These are phyloP conservation scores for Rosellinia necatrix DNA, from an alignment of 2,329 filamentous ascomycete genomes.

Conservation along the genomic window DNA sequence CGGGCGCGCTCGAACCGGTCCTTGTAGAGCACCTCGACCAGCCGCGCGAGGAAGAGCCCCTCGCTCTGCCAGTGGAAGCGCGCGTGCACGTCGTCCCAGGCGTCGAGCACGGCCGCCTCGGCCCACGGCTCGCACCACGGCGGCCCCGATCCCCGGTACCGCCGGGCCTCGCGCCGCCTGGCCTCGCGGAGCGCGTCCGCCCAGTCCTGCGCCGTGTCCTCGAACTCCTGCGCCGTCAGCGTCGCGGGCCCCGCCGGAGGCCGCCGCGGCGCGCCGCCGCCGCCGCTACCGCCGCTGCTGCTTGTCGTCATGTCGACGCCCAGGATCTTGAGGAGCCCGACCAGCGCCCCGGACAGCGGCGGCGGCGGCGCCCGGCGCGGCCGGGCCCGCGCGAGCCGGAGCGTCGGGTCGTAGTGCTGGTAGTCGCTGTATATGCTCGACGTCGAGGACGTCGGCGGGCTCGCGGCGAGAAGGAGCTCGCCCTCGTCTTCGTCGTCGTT, in stretches of 20 bases:
- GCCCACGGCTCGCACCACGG: background rate
- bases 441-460: too few relatives aligned
- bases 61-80: constrained; percentile 14
- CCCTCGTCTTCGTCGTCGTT: background rate
- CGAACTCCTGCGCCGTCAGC: background rate
- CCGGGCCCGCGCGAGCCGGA: too few relatives aligned
- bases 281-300: too few relatives aligned
- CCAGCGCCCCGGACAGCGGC: too few relatives aligned
- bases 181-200: fast-evolving
- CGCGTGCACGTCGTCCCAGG: background rate
- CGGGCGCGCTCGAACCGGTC: background rate
- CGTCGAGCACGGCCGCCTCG: background rate
- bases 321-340: too few relatives aligned
- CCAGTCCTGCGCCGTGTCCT: background rate
- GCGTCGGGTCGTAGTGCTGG: too few relatives aligned
- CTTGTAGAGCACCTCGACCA: constrained; percentile 1
- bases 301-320: too few relatives aligned
- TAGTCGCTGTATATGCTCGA: too few relatives aligned
- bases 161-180: background rate
- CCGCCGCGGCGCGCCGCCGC: too few relatives aligned
- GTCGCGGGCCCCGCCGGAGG: too few relatives aligned
- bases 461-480: too few relatives aligned
- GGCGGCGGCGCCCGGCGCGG: too few relatives aligned
- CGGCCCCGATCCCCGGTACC: background rate
- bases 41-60: constrained; percentile 4